phyloP scores from a whole-genome alignment of 495 filamentous ascomycete genomes.

The Penicillium ochrochloron region DNA sequence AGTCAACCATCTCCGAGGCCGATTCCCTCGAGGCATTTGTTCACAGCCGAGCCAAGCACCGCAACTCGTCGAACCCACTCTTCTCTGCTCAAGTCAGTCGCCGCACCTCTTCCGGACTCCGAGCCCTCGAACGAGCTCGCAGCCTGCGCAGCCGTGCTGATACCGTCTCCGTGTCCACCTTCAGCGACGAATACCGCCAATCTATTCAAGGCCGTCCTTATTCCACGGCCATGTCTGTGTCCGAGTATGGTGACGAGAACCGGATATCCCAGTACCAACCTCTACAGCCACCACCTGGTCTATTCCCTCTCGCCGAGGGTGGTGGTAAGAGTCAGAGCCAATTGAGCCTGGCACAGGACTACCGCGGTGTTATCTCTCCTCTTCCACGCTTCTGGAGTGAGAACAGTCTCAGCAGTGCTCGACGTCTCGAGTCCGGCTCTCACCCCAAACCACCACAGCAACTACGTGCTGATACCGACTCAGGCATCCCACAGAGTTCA shows the following conservation, averaged over 20 bases:
- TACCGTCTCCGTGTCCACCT: conserved; percentile 42
- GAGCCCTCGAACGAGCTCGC: conserved; percentile 43
- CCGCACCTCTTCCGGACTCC: conserved; percentile 40
- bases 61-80: conserved; percentile 50
- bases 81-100: conserved; percentile 47
- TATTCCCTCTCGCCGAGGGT: conserved; percentile 34
- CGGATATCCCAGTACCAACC: conserved; percentile 35
- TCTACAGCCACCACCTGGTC: conserved; percentile 26
- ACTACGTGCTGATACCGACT: conserved; percentile 15
- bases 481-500: conserved; percentile 28
- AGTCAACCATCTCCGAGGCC: conserved; percentile 44
- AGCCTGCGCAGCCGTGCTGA: conserved; percentile 47
- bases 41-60: conserved; percentile 47
- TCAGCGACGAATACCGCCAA: conserved; percentile 43
- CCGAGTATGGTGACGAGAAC: conserved; percentile 46
- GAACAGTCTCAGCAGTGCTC: conserved; percentile 37
- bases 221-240: conserved; percentile 46
- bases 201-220: conserved; percentile 42
- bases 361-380: conserved; percentile 48
- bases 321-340: conserved; percentile 39
- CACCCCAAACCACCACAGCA: conserved; percentile 15
- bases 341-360: conserved; percentile 47
- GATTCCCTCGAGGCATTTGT: conserved; percentile 53
- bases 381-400: conserved; percentile 51
- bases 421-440: conserved; percentile 31